A percentile compares a stretch with the other conserved stretches of the same genome.
phyloP scores from a whole-genome alignment of 2,329 filamentous ascomycete species.

The Monosporascus sp. region DNA sequence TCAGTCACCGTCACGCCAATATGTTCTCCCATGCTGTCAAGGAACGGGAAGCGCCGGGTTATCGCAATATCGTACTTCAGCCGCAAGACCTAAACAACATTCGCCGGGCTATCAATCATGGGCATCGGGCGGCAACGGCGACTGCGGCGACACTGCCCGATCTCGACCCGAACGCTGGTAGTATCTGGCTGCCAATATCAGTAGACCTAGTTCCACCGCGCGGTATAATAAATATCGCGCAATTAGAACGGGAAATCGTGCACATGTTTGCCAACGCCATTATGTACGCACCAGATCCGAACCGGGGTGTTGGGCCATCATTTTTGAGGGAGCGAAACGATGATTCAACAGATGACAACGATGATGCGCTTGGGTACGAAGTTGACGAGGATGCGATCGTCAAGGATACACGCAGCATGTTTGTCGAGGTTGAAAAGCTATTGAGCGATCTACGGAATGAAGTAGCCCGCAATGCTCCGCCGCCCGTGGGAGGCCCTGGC shows the following conservation, averaged over 20 bases:
- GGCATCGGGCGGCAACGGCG: conserved; percentile 60
- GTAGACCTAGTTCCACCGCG: conserved; percentile 79
- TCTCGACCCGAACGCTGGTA: conserved; percentile 51
- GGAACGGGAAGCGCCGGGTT: conserved; percentile 71
- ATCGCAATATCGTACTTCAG: conserved; percentile 67
- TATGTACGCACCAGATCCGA: conserved; percentile 91
- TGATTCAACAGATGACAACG: conserved; percentile 32
- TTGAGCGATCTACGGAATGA: conserved; percentile 74
- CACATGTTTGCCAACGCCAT: conserved; percentile 98
- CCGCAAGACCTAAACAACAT: conserved; percentile 77
- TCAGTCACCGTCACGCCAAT: conserved; percentile 71
- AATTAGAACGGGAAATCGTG: conserved; percentile 88
- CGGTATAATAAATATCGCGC: conserved; percentile 87
- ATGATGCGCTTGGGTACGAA: conserved; percentile 52
- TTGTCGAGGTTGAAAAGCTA: conserved; percentile 75
- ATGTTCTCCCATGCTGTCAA: conserved; percentile 74
- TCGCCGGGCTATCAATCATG: conserved; percentile 68
- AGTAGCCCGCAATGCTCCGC: conserved; percentile 41
- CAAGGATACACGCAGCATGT: conserved; percentile 85
- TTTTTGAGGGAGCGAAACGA: conserved; percentile 44
- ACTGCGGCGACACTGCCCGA: conserved; percentile 57
- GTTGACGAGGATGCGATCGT: conserved; percentile 82
- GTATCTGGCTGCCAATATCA: conserved; percentile 62
- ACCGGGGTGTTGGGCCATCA: conserved; percentile 61
- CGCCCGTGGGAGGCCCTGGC: conserved; percentile 23